Percentiles rank a stretch among this genome's conserved stretches.
These are phyloP conservation scores for Tylopilus balloui DNA, from an alignment of 768 basidiomycete genomes.

Conservation along the genomic window DNA sequence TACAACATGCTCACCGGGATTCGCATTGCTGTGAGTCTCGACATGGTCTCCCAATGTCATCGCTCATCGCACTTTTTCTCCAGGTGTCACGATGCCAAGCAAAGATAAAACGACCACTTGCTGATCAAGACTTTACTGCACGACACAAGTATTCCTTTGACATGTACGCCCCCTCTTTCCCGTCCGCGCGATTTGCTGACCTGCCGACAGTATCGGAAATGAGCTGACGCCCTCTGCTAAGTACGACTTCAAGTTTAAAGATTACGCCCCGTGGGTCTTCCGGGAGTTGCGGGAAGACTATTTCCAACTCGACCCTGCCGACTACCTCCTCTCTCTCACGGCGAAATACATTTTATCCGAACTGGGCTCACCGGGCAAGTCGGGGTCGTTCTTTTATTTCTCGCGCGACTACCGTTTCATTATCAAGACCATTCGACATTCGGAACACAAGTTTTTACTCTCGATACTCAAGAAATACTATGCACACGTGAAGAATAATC, in stretches of 20 bases:
- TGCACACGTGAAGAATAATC: conserved; percentile 80
- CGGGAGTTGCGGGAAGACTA: conserved; percentile 90
- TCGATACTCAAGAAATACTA: conserved; percentile 81
- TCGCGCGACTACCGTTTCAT: conserved; percentile 98
- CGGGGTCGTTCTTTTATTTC: conserved; percentile 99
- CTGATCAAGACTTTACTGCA: conserved; percentile 81
- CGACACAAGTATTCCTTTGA: conserved; percentile 96
- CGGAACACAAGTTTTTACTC: conserved; percentile 91
- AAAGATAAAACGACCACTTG: conserved; percentile 82
- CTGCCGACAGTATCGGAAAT: conserved; percentile 73
- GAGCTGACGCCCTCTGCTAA: conserved; percentile 96
- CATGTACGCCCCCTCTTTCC: conserved; percentile 53
- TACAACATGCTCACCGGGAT: conserved; percentile 99
- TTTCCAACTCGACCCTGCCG: conserved; percentile 94
- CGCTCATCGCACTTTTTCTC: conserved; percentile 5
- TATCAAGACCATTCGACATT: conserved; percentile 96
- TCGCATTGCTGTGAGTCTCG: conserved; percentile 72
- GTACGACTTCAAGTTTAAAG: conserved; percentile 99
- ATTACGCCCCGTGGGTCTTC: conserved; percentile 98
- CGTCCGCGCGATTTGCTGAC: not conserved
- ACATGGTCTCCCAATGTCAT: not conserved
- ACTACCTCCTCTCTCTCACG: conserved; percentile 94
- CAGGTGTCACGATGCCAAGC: conserved; percentile 96
- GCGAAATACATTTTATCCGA: conserved; percentile 98
- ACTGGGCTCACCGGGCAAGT: conserved; percentile 96